phyloP scores from a whole-genome alignment of 768 basidiomycete species.

The Russula olivacea region DNA sequence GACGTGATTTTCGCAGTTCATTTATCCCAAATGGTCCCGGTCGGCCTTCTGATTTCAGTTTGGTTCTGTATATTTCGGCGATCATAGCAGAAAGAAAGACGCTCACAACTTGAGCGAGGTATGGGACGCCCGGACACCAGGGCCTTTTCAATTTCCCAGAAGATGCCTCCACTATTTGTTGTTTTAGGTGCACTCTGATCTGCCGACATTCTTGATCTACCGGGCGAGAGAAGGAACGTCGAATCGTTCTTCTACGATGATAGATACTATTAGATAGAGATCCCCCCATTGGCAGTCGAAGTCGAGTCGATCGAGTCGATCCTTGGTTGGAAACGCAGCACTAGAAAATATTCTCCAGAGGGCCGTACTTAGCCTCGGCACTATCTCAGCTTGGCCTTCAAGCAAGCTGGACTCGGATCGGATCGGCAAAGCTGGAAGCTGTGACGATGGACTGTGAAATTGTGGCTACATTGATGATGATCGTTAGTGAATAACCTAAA shows the following conservation, averaged over 20 bases:
- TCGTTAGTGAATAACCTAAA: background rate
- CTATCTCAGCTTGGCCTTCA: background rate
- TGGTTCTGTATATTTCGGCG: background rate
- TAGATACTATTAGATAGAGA: too few species aligned
- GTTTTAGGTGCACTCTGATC: too few species aligned
- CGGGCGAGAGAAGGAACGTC: too few species aligned
- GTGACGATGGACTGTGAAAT: background rate
- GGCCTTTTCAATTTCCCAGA: too few species aligned
- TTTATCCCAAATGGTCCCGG: background rate
- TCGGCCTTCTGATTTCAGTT: background rate
- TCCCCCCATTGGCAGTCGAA: too few species aligned
- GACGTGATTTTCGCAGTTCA: background rate
- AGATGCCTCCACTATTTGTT: too few species aligned
- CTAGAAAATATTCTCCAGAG: background rate
- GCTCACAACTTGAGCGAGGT: background rate
- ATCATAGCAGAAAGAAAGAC: too few species aligned
- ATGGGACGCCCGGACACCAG: too few species aligned
- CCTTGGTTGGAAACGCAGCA: background rate
- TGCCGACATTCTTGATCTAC: background rate
- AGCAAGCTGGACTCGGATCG: background rate
- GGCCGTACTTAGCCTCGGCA: background rate
- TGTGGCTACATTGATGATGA: background rate
- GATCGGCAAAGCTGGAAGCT: background rate
- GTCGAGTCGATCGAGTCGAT: too few species aligned
- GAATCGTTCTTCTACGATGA: slow-evolving; percentile 6